A percentile compares a stretch with the other conserved stretches of the same genome.
phyloP scores from a whole-genome alignment of 1,139 yeast species.

The Pneumocystis carinii region DNA sequence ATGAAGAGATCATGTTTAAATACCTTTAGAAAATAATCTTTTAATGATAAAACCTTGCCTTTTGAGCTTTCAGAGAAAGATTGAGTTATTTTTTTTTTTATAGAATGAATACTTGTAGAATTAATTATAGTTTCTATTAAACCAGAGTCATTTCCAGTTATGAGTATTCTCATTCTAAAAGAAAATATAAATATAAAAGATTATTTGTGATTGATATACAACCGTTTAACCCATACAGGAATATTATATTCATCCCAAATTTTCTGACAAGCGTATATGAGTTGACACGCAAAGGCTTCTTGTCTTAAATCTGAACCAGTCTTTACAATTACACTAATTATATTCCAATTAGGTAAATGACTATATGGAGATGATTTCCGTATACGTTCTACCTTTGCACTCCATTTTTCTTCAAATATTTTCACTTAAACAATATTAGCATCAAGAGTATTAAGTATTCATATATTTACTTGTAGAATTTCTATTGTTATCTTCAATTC shows the following conservation, averaged over 20 bases:
- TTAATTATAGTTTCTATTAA: constrained; percentile 89
- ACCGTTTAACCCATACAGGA: constrained; percentile 58
- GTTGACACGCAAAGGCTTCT: constrained; percentile 93
- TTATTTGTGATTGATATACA: not conserved
- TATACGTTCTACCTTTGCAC: constrained; percentile 61
- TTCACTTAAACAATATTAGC: constrained; percentile 63
- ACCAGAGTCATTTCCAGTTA: constrained; percentile 82
- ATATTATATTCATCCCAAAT: constrained; percentile 60
- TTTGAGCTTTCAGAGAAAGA: constrained; percentile 50
- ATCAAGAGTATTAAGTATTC: constrained; percentile 89
- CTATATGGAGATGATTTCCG: constrained; percentile 66
- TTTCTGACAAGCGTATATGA: constrained; percentile 69
- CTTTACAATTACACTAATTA: constrained; percentile 87
- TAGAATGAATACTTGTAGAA: constrained; percentile 83
- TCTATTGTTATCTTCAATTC: constrained; percentile 15
- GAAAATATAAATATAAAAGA: not conserved
- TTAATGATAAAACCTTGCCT: constrained; percentile 54
- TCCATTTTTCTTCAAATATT: constrained; percentile 88
- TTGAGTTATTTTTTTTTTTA: constrained; percentile 77
- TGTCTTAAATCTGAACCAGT: constrained; percentile 92
- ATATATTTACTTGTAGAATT: constrained; percentile 25
- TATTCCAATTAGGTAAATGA: constrained; percentile 79
- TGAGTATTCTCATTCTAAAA: constrained; percentile 69
- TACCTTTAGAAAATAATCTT: constrained; percentile 59
- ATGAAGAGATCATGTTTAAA: constrained; percentile 22